Conservation (phyloP, 257 asterid genomes). For the Handroanthus guayacan region DNA sequence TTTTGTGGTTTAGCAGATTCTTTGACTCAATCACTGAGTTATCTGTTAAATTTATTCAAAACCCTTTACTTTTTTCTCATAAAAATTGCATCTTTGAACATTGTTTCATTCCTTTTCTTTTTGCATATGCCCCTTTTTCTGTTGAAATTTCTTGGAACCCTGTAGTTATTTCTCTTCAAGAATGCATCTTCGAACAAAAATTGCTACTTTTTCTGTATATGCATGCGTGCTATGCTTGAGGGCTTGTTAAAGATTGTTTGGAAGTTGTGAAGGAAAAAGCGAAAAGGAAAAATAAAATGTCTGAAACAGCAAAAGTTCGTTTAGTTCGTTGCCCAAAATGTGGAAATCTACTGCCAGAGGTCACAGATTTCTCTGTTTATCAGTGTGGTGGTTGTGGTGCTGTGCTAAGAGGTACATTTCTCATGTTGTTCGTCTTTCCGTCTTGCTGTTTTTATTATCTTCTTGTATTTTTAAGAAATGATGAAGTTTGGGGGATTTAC, state of each 20-base stretch:
- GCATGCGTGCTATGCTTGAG: slow-evolving; percentile 40
- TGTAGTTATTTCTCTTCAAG: slow-evolving; percentile 17
- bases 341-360: slow-evolving; percentile 78
- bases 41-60: slow-evolving; percentile 14
- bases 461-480: slow-evolving; percentile 15
- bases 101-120: neutral
- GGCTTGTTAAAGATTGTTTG: slow-evolving; percentile 37
- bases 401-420: slow-evolving; percentile 67
- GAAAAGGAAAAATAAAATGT: slow-evolving; percentile 43
- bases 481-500: slow-evolving; percentile 7
- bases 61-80: slow-evolving; percentile 26
- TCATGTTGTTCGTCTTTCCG: neutral
- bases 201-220: slow-evolving; percentile 24
- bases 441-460: slow-evolving; percentile 19
- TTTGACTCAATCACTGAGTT: slow-evolving; percentile 18
- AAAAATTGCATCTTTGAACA: slow-evolving; percentile 28
- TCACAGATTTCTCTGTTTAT: slow-evolving; percentile 71
- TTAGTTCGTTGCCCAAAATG: slow-evolving; percentile 89
- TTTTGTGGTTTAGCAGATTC: slow-evolving; percentile 22
- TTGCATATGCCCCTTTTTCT: neutral
- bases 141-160: slow-evolving; percentile 28
- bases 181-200: slow-evolving; percentile 9
- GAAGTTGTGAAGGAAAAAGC: slow-evolving; percentile 16
- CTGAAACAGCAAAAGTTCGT: slow-evolving; percentile 77
- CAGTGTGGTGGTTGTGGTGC: slow-evolving; percentile 91